Evolutionary conservation across 2,329 filamentous ascomycete genomes (phyloP).

Genomic region (Arthrocladium fulminans): DNA sequence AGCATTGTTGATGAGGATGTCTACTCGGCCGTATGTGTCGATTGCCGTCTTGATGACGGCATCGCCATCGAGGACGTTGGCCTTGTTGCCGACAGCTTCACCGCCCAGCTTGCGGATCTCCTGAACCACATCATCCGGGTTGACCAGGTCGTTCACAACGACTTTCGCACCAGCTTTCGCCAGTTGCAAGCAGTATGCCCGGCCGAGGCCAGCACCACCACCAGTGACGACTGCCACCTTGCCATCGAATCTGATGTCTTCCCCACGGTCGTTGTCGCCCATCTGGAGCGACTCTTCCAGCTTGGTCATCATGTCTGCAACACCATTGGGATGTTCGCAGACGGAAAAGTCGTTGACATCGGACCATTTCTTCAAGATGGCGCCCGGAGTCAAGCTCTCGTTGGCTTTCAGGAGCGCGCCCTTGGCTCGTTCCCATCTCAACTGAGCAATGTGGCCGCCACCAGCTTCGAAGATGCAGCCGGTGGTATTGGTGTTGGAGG

Average conservation of each 20-base stretch:
- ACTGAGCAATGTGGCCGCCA: slow-evolving; percentile 83
- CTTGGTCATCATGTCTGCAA: slow-evolving; percentile 78
- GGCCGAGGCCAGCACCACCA: slow-evolving; percentile 81
- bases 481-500: slow-evolving; percentile 70
- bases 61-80: slow-evolving; percentile 86
- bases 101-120: slow-evolving; percentile 88
- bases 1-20: slow-evolving; percentile 95
- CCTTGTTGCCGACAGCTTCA: slow-evolving; percentile 86
- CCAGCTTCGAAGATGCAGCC: slow-evolving; percentile 91
- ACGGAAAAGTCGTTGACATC: slow-evolving; percentile 77
- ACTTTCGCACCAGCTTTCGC: slow-evolving; percentile 74
- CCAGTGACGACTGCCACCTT: slow-evolving; percentile 83
- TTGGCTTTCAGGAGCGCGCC: slow-evolving; percentile 87
- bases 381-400: slow-evolving; percentile 75
- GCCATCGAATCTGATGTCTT: slow-evolving; percentile 71
- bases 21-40: slow-evolving; percentile 84
- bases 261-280: slow-evolving; percentile 59
- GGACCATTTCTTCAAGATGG: slow-evolving; percentile 82
- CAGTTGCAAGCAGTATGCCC: slow-evolving; percentile 80
- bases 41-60: slow-evolving; percentile 86
- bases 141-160: slow-evolving; percentile 90
- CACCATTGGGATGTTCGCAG: slow-evolving; percentile 71
- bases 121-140: slow-evolving; percentile 81
- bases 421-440: slow-evolving; percentile 87
- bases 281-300: slow-evolving; percentile 77